A percentile compares a stretch with the other conserved stretches of the same genome.
Evolutionary conservation across 2,329 filamentous ascomycete species (phyloP).

Genomic region (Scedosporium dehoogii): DNA sequence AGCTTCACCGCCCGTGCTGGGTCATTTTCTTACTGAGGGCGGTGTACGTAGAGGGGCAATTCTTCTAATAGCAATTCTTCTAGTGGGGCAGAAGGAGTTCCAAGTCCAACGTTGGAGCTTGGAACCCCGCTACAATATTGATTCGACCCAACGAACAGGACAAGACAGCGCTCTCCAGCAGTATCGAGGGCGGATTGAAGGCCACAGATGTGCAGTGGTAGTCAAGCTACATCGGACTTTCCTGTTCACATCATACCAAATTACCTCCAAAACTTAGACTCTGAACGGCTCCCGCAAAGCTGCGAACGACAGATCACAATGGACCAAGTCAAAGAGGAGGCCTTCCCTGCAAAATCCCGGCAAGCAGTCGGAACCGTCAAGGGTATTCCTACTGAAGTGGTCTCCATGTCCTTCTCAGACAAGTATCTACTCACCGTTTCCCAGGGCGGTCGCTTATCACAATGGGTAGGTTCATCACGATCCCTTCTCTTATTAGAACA

Average conservation of each 20-base stretch:
- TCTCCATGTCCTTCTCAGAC: slow-evolving; percentile 68
- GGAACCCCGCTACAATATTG: too few species aligned
- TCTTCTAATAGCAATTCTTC: too few species aligned
- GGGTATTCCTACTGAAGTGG: slow-evolving; percentile 61
- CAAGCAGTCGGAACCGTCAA: slow-evolving; percentile 53
- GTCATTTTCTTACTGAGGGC: background rate
- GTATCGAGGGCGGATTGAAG: too few species aligned
- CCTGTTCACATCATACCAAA: too few species aligned
- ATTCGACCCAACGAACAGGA: too few species aligned
- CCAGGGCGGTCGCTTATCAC: slow-evolving; percentile 73
- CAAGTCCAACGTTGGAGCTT: too few species aligned
- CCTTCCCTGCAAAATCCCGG: slow-evolving; percentile 59
- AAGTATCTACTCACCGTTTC: slow-evolving; percentile 85
- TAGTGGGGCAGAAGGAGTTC: background rate
- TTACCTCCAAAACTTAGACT: too few species aligned
- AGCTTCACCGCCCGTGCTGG: background rate
- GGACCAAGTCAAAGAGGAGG: slow-evolving; percentile 30
- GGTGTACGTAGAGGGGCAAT: background rate
- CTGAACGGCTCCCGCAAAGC: too few species aligned
- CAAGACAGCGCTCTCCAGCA: too few species aligned
- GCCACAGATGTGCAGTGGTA: too few species aligned
- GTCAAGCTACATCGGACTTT: too few species aligned
- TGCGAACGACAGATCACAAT: background rate
- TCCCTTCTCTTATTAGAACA: background rate
- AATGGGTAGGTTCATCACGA: slow-evolving; percentile 60